phyloP scores from a whole-genome alignment of 202 grass and related monocot species.

The Schoenoplectus tabernaemontani region DNA sequence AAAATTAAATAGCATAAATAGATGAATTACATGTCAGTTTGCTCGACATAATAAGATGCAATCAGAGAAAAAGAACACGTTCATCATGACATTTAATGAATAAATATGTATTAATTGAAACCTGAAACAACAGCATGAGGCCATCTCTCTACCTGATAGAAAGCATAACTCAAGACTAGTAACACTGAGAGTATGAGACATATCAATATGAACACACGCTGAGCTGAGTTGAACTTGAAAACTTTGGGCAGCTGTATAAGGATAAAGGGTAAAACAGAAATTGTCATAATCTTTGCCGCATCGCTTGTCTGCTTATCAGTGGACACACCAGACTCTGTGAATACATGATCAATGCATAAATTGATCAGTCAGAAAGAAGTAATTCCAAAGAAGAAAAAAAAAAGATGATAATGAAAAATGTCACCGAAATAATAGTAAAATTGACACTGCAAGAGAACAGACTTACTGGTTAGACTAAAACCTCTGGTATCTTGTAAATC shows the following conservation, averaged over 20 bases:
- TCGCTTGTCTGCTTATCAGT: conserved; percentile 73
- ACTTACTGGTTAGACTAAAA: conserved; percentile 65
- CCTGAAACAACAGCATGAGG: not conserved
- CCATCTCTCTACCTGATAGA: conserved; percentile 72
- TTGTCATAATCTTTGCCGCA: conserved; percentile 76
- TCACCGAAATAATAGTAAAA: not conserved
- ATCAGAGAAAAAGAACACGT: not conserved
- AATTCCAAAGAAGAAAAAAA: not conserved
- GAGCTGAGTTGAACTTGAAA: conserved; percentile 58
- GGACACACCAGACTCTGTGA: conserved; percentile 68
- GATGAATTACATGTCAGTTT: conserved; percentile 6
- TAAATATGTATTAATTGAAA: conserved; percentile 12
- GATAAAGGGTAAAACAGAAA: conserved; percentile 88
- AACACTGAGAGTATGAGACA: conserved; percentile 47
- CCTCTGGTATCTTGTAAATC: conserved; percentile 56
- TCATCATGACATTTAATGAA: not conserved
- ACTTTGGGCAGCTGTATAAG: conserved; percentile 72
- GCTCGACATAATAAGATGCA: not conserved
- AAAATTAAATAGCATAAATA: conserved; percentile 10
- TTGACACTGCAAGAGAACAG: not conserved
- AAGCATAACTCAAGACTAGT: conserved; percentile 65
- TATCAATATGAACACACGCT: conserved; percentile 46
- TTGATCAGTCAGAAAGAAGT: not conserved
- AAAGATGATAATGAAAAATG: not conserved
- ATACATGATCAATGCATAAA: not conserved